Evolutionary conservation across 192 early-diverging fungal genomes (phyloP).

Genomic region (Chytriomyces sp.): DNA sequence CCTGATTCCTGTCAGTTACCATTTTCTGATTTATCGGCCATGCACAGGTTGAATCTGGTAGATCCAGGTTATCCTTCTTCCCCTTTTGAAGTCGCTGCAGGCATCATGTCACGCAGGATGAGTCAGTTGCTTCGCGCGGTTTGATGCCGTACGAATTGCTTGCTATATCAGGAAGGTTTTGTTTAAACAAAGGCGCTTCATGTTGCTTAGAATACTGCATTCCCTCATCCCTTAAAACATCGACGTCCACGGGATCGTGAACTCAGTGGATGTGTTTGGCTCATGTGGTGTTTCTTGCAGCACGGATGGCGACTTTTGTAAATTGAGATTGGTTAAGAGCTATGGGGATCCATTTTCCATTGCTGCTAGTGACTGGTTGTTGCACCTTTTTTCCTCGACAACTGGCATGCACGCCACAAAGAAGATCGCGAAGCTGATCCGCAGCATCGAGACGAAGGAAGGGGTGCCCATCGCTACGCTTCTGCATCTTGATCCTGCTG

Average conservation of each 20-base stretch:
- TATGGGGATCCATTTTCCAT: too few species aligned
- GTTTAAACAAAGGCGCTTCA: neutral
- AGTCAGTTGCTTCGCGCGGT: too few species aligned
- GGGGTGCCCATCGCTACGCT: neutral
- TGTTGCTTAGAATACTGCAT: neutral
- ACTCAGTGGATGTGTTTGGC: neutral
- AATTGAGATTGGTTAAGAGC: too few species aligned
- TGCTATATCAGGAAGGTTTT: too few species aligned
- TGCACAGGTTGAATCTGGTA: too few species aligned
- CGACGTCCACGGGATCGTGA: neutral
- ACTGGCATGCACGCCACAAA: neutral
- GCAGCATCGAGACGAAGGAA: neutral
- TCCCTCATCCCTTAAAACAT: neutral
- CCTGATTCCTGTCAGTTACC: neutral
- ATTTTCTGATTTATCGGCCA: too few species aligned
- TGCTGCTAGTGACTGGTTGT: neutral
- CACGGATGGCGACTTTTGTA: neutral
- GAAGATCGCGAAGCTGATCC: slow-evolving; percentile 10
- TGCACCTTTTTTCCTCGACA: neutral
- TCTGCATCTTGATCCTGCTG: neutral
- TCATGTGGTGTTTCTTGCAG: neutral
- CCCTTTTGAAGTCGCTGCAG: too few species aligned
- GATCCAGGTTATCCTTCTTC: too few species aligned
- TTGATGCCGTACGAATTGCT: too few species aligned
- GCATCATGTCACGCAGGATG: too few species aligned